A percentile compares a stretch with the other conserved stretches of the same genome.
Evolutionary conservation across 2,329 filamentous ascomycete genomes (phyloP).

Genomic region (Aspergillus fijiensis): DNA sequence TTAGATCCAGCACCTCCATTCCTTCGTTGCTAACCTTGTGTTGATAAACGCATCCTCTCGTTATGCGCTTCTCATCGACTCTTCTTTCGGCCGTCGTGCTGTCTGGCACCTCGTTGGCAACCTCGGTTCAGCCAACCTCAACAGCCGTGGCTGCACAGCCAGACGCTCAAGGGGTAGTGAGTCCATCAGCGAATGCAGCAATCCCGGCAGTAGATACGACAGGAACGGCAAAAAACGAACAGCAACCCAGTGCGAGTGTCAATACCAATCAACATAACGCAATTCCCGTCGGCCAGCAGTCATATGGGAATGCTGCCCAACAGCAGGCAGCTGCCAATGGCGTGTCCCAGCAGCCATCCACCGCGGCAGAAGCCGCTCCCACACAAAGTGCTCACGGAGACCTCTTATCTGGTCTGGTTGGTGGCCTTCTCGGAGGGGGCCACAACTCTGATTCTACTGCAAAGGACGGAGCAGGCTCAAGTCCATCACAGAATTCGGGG

Average conservation of each 20-base stretch:
- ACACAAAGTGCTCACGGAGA: conserved; percentile 3
- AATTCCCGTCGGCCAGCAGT: neutral
- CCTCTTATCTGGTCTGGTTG: conserved; percentile 3
- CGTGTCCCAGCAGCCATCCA: conserved; percentile 9
- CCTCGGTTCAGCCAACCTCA: conserved; percentile 19
- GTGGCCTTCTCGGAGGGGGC: conserved; percentile 5
- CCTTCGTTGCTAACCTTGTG: conserved; percentile 19
- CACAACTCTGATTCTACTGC: neutral
- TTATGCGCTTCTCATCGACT: conserved; percentile 26
- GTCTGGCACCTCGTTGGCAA: conserved; percentile 24
- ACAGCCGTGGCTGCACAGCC: conserved; percentile 15
- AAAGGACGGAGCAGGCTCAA: conserved; percentile 3
- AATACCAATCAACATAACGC: conserved; percentile 4
- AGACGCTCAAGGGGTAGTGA: conserved; percentile 1
- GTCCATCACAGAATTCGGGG: neutral
- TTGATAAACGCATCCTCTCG: conserved; percentile 17
- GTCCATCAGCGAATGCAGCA: conserved; percentile 12
- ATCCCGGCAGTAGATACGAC: conserved; percentile 4
- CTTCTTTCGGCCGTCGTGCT: conserved; percentile 23
- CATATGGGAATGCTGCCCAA: neutral
- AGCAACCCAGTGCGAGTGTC: conserved; percentile 6
- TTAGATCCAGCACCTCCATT: conserved; percentile 10
- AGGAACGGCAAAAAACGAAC: conserved; percentile 10
- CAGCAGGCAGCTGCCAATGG: conserved; percentile 1
- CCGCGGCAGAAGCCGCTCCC: conserved; percentile 5